Evolutionary conservation across 306 rosid genomes (phyloP).

Genomic region (Medicago lupulina): DNA sequence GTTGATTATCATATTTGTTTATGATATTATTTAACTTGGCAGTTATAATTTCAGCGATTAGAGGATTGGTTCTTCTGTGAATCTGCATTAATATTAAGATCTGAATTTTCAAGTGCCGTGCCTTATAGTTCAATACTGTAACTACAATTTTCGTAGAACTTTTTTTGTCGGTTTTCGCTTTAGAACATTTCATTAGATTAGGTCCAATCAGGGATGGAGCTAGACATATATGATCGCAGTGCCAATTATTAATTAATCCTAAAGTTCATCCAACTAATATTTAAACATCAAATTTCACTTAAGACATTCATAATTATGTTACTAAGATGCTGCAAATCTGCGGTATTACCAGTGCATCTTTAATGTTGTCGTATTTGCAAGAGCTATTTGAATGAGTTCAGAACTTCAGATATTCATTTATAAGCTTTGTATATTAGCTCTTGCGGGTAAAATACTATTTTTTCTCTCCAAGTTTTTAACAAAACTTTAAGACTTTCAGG

Average conservation of each 20-base stretch:
- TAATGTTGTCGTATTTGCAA: not conserved
- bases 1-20: slow-evolving; percentile 36
- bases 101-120: slow-evolving; percentile 24
- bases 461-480: not conserved
- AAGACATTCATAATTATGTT: too few species aligned
- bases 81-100: slow-evolving; percentile 3
- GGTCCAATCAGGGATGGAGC: not conserved
- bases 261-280: not conserved
- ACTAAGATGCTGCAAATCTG: not conserved
- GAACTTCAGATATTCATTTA: too few species aligned
- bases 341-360: not conserved
- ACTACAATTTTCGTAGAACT: not conserved
- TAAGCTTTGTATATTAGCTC: not conserved
- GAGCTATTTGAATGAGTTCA: not conserved
- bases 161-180: slow-evolving; percentile 2
- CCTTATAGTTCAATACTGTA: slow-evolving; percentile 10
- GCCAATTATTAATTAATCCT: not conserved
- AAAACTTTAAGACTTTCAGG: not conserved
- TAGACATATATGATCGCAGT: not conserved
- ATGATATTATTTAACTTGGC: slow-evolving; percentile 13
- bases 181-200: not conserved
- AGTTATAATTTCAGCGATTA: slow-evolving; percentile 26
- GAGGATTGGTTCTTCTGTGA: slow-evolving; percentile 19
- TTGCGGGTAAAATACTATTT: not conserved
- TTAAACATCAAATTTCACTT: too few species aligned